These are phyloP conservation scores for Chlorella sp. DNA, from an alignment of 139 green algal genomes.

Conservation along the genomic window DNA sequence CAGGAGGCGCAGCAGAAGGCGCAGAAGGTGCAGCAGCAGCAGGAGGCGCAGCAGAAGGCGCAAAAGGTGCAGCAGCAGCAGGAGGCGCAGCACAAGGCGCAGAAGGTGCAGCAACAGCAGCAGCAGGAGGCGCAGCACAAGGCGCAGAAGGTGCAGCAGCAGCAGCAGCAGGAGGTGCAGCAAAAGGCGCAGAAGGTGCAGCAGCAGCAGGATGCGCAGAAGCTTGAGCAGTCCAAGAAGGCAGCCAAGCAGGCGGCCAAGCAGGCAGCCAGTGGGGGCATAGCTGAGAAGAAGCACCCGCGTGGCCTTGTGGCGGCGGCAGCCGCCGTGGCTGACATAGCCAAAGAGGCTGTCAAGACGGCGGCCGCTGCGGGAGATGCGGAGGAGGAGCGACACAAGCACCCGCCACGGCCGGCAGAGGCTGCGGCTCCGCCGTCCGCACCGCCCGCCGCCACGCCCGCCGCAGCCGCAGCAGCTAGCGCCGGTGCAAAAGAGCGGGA, in stretches of 20 bases:
- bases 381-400: background rate
- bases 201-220: background rate
- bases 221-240: background rate
- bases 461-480: background rate
- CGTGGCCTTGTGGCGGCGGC: background rate
- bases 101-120: no score
- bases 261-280: background rate
- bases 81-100: background rate
- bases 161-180: background rate
- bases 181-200: background rate
- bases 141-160: no score
- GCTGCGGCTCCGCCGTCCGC: background rate
- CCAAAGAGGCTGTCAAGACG: background rate
- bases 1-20: background rate
- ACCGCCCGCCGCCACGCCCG: no score
- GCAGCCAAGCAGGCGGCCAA: background rate
- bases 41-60: background rate
- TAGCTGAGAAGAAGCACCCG: background rate
- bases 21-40: background rate
- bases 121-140: no score
- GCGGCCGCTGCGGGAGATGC: background rate
- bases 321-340: background rate
- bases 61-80: background rate
- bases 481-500: background rate
- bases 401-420: background rate